Percentiles rank a stretch among this genome's conserved stretches.
phyloP scores from a whole-genome alignment of 2,329 filamentous ascomycete species.

The Trichoderma sp. region DNA sequence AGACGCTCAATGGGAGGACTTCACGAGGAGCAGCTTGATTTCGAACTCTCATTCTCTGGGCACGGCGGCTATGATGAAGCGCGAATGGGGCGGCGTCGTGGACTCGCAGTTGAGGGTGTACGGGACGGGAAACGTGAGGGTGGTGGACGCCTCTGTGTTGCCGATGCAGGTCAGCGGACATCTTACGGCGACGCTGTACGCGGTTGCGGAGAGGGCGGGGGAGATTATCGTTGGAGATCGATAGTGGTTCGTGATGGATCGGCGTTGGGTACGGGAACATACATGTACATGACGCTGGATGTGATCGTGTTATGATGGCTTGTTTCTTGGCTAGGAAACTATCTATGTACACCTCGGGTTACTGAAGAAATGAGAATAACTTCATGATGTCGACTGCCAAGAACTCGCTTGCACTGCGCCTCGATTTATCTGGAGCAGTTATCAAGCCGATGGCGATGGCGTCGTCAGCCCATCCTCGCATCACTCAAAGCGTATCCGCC shows the following conservation, averaged over 20 bases:
- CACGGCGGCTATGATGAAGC: slow-evolving; percentile 53
- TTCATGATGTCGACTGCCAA: no score
- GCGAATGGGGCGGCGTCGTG: slow-evolving; percentile 50
- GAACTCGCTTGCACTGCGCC: no score
- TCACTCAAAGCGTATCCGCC: no score
- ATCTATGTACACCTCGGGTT: no score
- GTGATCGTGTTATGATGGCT: background rate
- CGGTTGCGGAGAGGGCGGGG: slow-evolving; percentile 46
- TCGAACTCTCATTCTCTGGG: slow-evolving; percentile 52
- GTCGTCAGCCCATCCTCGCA: no score
- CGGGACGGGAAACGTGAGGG: slow-evolving; percentile 47
- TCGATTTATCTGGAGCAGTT: no score
- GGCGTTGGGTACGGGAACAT: background rate
- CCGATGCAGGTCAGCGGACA: slow-evolving; percentile 48
- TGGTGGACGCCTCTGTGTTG: slow-evolving; percentile 52
- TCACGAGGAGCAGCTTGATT: slow-evolving; percentile 14
- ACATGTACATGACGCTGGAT: background rate
- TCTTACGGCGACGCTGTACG: slow-evolving; percentile 38
- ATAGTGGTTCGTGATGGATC: background rate
- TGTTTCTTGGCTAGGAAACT: no score
- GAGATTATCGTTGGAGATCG: slow-evolving; percentile 38
- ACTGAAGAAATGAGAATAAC: no score
- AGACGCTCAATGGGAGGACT: slow-evolving; percentile 30
- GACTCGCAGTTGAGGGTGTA: slow-evolving; percentile 48
- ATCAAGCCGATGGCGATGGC: no score